Base-by-base conservation (phyloP, 805 yeast species). In the Saccharomycopsis fibuligera region DNA sequence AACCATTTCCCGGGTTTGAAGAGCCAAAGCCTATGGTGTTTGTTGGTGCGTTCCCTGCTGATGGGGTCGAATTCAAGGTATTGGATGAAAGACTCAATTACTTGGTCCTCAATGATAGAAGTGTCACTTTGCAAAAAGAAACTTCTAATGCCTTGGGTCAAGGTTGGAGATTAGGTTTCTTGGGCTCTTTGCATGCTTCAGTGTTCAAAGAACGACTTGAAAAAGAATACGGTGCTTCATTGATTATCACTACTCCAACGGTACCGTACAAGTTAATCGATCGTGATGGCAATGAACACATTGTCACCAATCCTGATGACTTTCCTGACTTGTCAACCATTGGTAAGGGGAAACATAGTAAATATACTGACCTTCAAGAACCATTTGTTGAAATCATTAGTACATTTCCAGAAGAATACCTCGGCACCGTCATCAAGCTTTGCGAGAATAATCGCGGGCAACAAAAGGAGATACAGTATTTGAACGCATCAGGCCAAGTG, bases 21-120 rank as follows among this genome's bases (percentile, higher is more conserved):
- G 96, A 88, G 58, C 90, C 95, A 1, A 90, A 93, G 64, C 96
- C 98, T 1, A 93, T 93, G 98, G 98, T 91, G 6, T 93, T 91
- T 63, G 95, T 91, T 43, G 98, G 98, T 12, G 99, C 98, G 0
- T 91, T 88, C 58, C 98, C 99, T 0, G 93, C 96, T 0, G 96
- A 91, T 59, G 96, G 96, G 3, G 75, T 83, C 0, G 96, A 91
- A 58, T 91, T 91, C 63, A 85, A 86, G 53, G 83, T 77, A 24
- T 73, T 91, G 70, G 95, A 93, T 60, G 98, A 93, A 58, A 83
- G 89, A 62, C 79, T 91, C 65, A 86, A 83, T 58, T 89, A 88
- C 59, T 70, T 91, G 55, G 95, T 91, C 4, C 69, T 93, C 50
- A 91, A 91, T 62, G 99, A 91, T 61, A 77, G 97, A 58, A 83